A percentile compares a stretch with the other conserved stretches of the same genome.
Evolutionary conservation across 2,329 filamentous ascomycete species (phyloP).

Genomic region (Cladophialophora psammophila): DNA sequence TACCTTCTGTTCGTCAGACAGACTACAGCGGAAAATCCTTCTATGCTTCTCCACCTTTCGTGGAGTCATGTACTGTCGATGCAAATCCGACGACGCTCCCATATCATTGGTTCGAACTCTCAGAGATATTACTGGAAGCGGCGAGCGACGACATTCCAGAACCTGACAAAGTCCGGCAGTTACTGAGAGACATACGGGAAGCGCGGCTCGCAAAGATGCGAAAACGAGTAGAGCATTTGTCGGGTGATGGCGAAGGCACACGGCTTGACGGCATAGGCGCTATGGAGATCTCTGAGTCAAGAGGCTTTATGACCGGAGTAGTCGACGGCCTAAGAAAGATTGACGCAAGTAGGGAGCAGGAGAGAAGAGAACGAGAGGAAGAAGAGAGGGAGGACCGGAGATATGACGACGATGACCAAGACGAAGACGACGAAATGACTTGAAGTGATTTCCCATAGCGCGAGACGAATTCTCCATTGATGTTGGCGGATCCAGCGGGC

Average conservation of each 20-base stretch:
- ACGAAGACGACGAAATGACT: conserved; percentile 58
- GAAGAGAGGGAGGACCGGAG: conserved; percentile 66
- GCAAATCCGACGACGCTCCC: conserved; percentile 76
- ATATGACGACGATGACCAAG: conserved; percentile 64
- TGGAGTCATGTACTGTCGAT: conserved; percentile 74
- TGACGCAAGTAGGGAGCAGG: conserved; percentile 79
- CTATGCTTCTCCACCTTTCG: conserved; percentile 73
- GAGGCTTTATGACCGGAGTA: conserved; percentile 82
- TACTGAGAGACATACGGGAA: conserved; percentile 83
- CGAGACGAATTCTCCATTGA: background rate
- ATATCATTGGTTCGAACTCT: conserved; percentile 94
- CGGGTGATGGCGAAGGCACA: conserved; percentile 75
- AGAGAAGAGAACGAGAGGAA: conserved; percentile 76
- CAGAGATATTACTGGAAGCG: conserved; percentile 83
- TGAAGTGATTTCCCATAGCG: background rate
- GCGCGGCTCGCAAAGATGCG: conserved; percentile 89
- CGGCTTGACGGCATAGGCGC: conserved; percentile 83
- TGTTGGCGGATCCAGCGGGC: background rate
- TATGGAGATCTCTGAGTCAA: conserved; percentile 89
- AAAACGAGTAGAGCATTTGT: conserved; percentile 73
- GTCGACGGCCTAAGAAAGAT: conserved; percentile 86
- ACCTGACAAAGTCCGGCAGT: conserved; percentile 74
- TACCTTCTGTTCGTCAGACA: conserved; percentile 41
- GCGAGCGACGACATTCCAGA: conserved; percentile 82
- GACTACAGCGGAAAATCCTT: conserved; percentile 52